Percentiles rank a stretch among this genome's conserved stretches.
Conservation (phyloP, 768 basidiomycete genomes). For the Naganishia onofrii region DNA sequence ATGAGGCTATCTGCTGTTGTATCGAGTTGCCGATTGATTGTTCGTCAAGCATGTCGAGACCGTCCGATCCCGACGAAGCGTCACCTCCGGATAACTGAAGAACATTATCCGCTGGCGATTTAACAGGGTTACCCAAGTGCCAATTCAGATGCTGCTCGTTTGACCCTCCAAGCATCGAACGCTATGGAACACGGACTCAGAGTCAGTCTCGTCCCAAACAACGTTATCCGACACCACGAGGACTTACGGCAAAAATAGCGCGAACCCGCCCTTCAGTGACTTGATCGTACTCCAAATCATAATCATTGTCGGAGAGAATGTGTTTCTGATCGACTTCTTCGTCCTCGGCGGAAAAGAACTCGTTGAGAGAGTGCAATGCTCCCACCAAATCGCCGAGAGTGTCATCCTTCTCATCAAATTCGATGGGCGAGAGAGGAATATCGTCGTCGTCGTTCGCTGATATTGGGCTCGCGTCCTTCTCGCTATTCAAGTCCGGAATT, state of each 20-base stretch:
- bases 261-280: conserved; percentile 40
- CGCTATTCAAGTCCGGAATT: neutral
- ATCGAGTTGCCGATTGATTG: conserved; percentile 20
- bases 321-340: conserved; percentile 20
- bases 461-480: neutral
- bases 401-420: conserved; percentile 23
- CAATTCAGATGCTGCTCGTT: conserved; percentile 11
- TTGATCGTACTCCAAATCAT: conserved; percentile 32
- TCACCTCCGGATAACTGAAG: conserved; percentile 11
- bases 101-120: conserved; percentile 10
- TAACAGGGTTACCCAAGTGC: neutral
- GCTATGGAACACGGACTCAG: neutral
- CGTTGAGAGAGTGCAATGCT: conserved; percentile 51
- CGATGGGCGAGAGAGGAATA: neutral
- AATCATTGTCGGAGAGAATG: conserved; percentile 12
- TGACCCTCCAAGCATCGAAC: neutral
- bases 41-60: conserved; percentile 5
- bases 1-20: conserved; percentile 11
- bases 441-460: conserved; percentile 1
- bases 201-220: no score
- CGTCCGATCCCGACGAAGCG: conserved; percentile 24
- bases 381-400: conserved; percentile 63
- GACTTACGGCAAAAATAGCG: conserved; percentile 49
- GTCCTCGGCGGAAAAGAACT: conserved; percentile 53
- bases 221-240: neutral